Conservation (phyloP, 495 filamentous ascomycete species). For the Parmelia sp. region DNA sequence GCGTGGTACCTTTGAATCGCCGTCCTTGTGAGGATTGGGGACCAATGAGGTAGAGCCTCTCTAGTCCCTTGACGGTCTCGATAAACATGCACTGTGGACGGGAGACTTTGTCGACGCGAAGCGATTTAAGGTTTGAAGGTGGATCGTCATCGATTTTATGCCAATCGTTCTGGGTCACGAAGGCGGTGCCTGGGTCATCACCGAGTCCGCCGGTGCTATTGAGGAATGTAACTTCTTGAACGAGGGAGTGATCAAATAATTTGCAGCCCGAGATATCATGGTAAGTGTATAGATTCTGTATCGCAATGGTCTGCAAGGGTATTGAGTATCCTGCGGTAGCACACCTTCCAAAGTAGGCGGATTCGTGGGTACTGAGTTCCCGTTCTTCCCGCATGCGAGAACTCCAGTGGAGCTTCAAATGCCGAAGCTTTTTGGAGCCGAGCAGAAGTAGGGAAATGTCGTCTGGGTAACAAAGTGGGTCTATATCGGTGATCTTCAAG, state of each 20-base stretch:
- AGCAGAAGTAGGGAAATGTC: conserved; percentile 53
- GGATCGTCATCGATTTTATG: conserved; percentile 28
- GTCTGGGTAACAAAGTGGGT: conserved; percentile 60
- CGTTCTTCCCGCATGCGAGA: conserved; percentile 55
- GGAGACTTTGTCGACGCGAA: conserved; percentile 39
- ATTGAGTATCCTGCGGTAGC: conserved; percentile 41
- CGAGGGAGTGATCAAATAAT: conserved; percentile 35
- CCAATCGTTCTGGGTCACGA: conserved; percentile 49
- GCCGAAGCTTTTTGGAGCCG: conserved; percentile 46
- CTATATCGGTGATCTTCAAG: conserved; percentile 52
- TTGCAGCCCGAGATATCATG: conserved; percentile 40
- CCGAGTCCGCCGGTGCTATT: conserved; percentile 38
- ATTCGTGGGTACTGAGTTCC: conserved; percentile 49
- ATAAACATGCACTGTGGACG: conserved; percentile 40
- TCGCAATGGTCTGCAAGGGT: conserved; percentile 40
- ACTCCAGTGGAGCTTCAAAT: conserved; percentile 54
- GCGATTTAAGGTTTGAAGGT: conserved; percentile 32
- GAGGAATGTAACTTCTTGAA: conserved; percentile 49
- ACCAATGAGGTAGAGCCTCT: conserved; percentile 44
- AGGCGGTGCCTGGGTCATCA: conserved; percentile 42
- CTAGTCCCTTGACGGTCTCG: conserved; percentile 35
- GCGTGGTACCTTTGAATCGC: conserved; percentile 20
- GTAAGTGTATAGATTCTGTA: conserved; percentile 55
- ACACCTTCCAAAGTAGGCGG: conserved; percentile 52
- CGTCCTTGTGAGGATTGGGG: conserved; percentile 27